Evolutionary conservation across 345 rosid genomes (phyloP), one percentile per base, ranked within the genome.

Genomic region (Gossypium mustelinum): DNA sequence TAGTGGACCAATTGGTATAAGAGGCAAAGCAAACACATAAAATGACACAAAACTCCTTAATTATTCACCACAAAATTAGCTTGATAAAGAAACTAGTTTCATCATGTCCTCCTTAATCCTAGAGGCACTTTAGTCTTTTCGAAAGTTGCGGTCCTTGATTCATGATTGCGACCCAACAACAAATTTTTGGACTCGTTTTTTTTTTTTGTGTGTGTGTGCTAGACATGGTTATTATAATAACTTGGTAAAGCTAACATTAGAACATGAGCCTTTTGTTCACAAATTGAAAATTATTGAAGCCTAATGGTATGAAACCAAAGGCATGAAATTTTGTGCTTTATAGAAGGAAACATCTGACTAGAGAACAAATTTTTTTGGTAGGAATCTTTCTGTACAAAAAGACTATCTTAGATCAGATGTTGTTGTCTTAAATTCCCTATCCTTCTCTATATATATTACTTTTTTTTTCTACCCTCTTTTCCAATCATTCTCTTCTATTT

Each of bases 331-430:
- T 57, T 81, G 81, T 77, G 63, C 80, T 79, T 57, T 61, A 69
- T 74, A 62, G 80, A 76, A 71, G 73, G 79, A 68, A 76, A 79
- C 79, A 76, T 66, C 64, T 81, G 73, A 68, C 81, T 68, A 75
- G 63, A 79, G 68, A 81, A 75, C 84, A 77, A 79, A 62, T 54
- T 41, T 39, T 45, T 54, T 72, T 70, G 58, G 79, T 66, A 77
- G 81, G 79, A 67, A 78, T 84, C 79, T 78, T 34, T 24, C 57
- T 74, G 50, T 52, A 14, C 22, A 51, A 2, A 50, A 62, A 48
- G 63, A n/a, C 57, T 14, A 29, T 57, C 43, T 34, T 17, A 57
- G 62, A 57, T 57, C 62, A 57, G 29, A 9, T 57, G 52, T 47
- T 78, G 29, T 75, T 69, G 73, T 68, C 74, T 57, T 56, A 54